These are phyloP conservation scores for Fagopyrum esculentum DNA, from an alignment of 148 eudicot species.

Conservation along the genomic window DNA sequence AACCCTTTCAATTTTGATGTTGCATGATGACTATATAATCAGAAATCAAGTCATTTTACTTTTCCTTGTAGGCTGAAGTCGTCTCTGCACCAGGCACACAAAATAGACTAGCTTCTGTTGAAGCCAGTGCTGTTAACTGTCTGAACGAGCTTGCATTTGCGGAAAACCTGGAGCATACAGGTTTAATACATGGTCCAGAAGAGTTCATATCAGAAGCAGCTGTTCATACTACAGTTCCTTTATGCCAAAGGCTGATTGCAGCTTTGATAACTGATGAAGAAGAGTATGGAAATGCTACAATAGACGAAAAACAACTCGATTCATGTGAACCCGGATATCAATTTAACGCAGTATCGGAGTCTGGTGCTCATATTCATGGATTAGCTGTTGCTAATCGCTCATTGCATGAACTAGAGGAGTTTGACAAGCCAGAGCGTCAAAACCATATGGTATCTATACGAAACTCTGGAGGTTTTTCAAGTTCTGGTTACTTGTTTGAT, in stretches of 20 bases:
- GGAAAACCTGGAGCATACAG: conserved; percentile 19
- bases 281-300: conserved; percentile 21
- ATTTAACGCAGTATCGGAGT: conserved; percentile 27
- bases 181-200: conserved; percentile 21
- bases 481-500: conserved; percentile 22
- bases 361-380: conserved; percentile 20
- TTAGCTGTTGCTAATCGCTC: conserved; percentile 24
- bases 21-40: background rate
- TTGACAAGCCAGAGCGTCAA: conserved; percentile 17
- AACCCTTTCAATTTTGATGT: background rate
- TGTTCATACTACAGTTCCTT: conserved; percentile 24
- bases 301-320: conserved; percentile 28
- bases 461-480: conserved; percentile 21
- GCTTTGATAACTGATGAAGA: conserved; percentile 63
- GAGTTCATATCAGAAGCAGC: conserved; percentile 17
- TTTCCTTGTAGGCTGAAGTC: conserved; percentile 15
- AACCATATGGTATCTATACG: conserved; percentile 21
- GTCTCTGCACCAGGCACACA: background rate
- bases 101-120: conserved; percentile 19
- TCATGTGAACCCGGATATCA: conserved; percentile 27
- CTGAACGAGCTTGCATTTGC: conserved; percentile 26
- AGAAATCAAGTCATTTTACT: background rate
- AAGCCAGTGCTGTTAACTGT: conserved; percentile 16
- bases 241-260: conserved; percentile 49
- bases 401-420: conserved; percentile 28